These are phyloP conservation scores for Phaseolus lunatus DNA, from an alignment of 306 rosid species.

Conservation along the genomic window DNA sequence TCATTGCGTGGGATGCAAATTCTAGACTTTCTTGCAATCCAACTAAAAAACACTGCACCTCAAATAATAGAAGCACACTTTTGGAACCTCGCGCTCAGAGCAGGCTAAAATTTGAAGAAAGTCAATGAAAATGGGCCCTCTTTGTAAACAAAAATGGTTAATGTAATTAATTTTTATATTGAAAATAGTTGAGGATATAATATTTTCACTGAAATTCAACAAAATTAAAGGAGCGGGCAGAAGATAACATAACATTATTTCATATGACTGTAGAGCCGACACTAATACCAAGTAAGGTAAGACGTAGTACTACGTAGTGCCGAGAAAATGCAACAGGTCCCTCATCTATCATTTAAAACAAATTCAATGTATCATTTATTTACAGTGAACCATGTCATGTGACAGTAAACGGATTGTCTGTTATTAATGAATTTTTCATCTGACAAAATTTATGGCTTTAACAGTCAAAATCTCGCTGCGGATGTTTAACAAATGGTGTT, in stretches of 20 bases:
- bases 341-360: conserved; percentile 48
- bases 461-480: conserved; percentile 43
- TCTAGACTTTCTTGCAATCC: conserved; percentile 25
- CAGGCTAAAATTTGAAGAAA: conserved; percentile 1
- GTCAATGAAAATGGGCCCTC: conserved; percentile 33
- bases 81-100: conserved; percentile 29
- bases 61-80: conserved; percentile 46
- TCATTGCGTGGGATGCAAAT: conserved; percentile 30
- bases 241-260: conserved; percentile 37
- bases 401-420: conserved; percentile 40
- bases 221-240: conserved; percentile 44
- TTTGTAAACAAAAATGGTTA: conserved; percentile 15
- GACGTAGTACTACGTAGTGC: conserved; percentile 41
- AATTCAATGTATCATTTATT: conserved; percentile 46
- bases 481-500: conserved; percentile 33
- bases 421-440: conserved; percentile 36
- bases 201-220: conserved; percentile 44
- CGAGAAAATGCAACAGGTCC: conserved; percentile 55
- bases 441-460: conserved; percentile 16
- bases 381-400: conserved; percentile 45
- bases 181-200: conserved; percentile 28
- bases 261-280: conserved; percentile 57
- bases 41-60: conserved; percentile 36
- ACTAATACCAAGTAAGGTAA: conserved; percentile 29
- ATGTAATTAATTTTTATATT: neutral